Evolutionary conservation across 2,329 filamentous ascomycete species (phyloP), one percentile per base, ranked within the genome.

Genomic region (Graphilbum fragrans): DNA sequence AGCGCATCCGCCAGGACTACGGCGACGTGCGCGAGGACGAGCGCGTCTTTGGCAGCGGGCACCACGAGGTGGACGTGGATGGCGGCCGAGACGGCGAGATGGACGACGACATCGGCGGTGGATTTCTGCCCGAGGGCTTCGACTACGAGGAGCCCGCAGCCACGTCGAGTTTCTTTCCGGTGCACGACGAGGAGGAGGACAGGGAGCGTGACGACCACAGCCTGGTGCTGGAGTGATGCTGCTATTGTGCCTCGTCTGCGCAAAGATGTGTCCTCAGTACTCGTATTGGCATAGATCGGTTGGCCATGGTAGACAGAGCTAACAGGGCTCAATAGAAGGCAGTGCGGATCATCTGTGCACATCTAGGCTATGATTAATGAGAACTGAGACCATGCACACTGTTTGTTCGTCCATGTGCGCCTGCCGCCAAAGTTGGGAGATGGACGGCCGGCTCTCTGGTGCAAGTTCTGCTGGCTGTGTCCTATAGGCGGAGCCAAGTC

Each of bases 1-100:
- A 92, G 56, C 72, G 86, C 38, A 80, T 93, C 33, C 70, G 70
- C 33, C 71, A 78, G 41, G 84, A 94, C 46, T 93, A 93, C 56
- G 84, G 82, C 1, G 70, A 78, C 31, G 63, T 73, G 4, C 64
- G 66, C 35, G 68, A 71, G 10, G 61, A 61, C 21, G 61, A 67
- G 4, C 37, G 43, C 7, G 45, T 73, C 1, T 66, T 76, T 46
- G 75, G 73, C 34, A 72, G 74, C 22, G 69, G 66, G 41, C 59
- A 56, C 17, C n/a, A 21, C 23, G 37, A 21, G 27, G 38, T 41
- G n/a, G 42, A 42, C 3, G 5, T 37, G 14, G 62, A 36, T 40
- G 31, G 25, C 25, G 32, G 47, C 37, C 58, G 48, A 47, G 38
- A 37, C 41, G 37, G 22, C 25, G 33, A 46, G 20, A 19, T 20